Conservation (phyloP, 176 grass and related monocot genomes). For the Urochloa ruziziensis region DNA sequence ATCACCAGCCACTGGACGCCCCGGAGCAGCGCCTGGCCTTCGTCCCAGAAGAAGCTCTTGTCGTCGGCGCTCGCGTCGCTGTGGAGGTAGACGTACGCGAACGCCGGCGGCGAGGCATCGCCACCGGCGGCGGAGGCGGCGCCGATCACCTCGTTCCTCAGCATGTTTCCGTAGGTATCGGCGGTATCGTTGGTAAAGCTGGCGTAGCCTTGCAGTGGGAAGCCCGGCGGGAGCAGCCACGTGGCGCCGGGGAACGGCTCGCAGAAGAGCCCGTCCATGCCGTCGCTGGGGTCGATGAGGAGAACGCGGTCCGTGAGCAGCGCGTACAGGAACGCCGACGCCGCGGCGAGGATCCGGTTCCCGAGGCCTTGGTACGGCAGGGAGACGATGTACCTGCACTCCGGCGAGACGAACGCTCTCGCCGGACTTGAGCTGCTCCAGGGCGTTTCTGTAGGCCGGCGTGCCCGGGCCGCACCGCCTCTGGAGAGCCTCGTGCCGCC, state of each 20-base stretch:
- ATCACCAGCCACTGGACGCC: slow-evolving; percentile 48
- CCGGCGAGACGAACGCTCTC: background rate
- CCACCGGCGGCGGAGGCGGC: background rate
- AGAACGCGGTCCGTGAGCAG: slow-evolving; percentile 61
- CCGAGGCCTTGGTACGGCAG: slow-evolving; percentile 55
- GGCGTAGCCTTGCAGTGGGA: slow-evolving; percentile 16
- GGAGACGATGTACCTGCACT: slow-evolving; percentile 58
- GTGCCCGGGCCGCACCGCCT: slow-evolving; percentile 49
- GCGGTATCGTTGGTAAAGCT: slow-evolving; percentile 32
- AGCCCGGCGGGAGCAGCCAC: slow-evolving; percentile 48
- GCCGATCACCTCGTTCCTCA: slow-evolving; percentile 18
- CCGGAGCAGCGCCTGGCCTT: slow-evolving; percentile 39
- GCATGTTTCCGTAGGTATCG: slow-evolving; percentile 38
- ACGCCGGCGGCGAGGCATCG: background rate
- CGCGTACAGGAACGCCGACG: slow-evolving; percentile 61
- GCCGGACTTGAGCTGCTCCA: slow-evolving; percentile 39
- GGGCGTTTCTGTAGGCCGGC: slow-evolving; percentile 28
- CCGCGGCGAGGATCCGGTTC: slow-evolving; percentile 56
- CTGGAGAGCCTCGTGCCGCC: slow-evolving; percentile 49
- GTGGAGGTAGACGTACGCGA: slow-evolving; percentile 41
- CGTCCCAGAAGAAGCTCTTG: slow-evolving; percentile 50
- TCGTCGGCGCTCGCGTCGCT: background rate
- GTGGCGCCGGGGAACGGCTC: slow-evolving; percentile 56
- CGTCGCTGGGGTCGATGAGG: slow-evolving; percentile 37
- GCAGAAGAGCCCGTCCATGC: slow-evolving; percentile 50